Base-by-base conservation (phyloP, 2,329 filamentous ascomycete species). In the Claviceps digitariae region DNA sequence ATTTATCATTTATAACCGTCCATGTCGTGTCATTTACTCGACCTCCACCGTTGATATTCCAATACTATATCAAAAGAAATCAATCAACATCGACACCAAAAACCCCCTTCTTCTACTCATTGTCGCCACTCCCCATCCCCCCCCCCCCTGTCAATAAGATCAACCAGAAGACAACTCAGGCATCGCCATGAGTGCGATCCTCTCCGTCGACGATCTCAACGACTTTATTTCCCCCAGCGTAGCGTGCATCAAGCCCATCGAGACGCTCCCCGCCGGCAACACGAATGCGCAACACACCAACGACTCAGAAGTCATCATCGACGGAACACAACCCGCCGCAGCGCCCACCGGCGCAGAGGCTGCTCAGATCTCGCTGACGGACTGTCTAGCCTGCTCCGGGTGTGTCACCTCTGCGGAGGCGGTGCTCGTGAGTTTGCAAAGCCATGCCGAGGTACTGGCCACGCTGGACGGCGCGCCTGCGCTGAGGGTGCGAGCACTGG, bases 221-320 rank as follows among this genome's bases (percentile, higher is more conserved):
- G 93, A 98, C 76, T 98, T 98, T 73, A 98, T 98, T 67, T 93
- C 87, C 54, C 93, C 93, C 15, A 90, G 91, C 57, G 90, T 98
- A 64, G 93, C 93, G 57, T 98, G 93, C 72, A 97, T 98, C 70
- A 97, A 98, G 66, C 93, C 93, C 29, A 79, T 98, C 66, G 93
- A 98, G 69, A 94, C 89, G 2, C 80, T 98, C 15, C 91, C 93
- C 2, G 70, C 77, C 50, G 75, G 78, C 58, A 60, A 31, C 9
- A 17, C 65, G 55, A 48, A 57, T 62, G 58, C 43, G 29, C 20
- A 17, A 60, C 51, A 57, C 63, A 48, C 54, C 63, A 21, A 9
- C 20, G 76, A 79, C 60, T 86, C 90, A 70, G 90, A 97, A 79
- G 90, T 97, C 58, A 90, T 91, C 53, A 90, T 91, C 61, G 93